phyloP scores from a whole-genome alignment of 2,329 filamentous ascomycete genomes.

The Parasarocladium wereldwijsianum region DNA sequence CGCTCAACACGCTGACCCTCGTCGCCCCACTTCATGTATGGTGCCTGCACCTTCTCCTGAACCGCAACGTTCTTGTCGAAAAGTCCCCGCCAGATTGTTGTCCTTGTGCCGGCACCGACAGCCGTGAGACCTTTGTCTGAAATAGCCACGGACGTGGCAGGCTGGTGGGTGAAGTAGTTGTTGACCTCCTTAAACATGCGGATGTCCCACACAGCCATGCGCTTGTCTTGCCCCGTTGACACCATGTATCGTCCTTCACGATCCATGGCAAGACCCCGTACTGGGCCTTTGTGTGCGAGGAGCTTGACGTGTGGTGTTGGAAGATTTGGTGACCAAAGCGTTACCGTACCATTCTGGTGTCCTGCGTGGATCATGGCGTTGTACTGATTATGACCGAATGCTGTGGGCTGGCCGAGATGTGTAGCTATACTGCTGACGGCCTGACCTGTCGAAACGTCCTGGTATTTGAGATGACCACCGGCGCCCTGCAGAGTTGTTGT shows the following conservation, averaged over 20 bases:
- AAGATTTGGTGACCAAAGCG: slow-evolving; percentile 89
- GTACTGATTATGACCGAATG: slow-evolving; percentile 76
- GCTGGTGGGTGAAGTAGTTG: slow-evolving; percentile 71
- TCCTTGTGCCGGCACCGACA: slow-evolving; percentile 80
- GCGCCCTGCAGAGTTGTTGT: slow-evolving; percentile 40
- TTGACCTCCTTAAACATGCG: slow-evolving; percentile 88
- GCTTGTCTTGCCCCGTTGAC: slow-evolving; percentile 73
- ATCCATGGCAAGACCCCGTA: slow-evolving; percentile 73
- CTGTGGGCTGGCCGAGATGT: slow-evolving; percentile 66
- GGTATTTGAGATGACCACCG: slow-evolving; percentile 79
- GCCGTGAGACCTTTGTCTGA: slow-evolving; percentile 81
- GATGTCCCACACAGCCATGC: slow-evolving; percentile 93
- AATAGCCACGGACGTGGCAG: slow-evolving; percentile 71
- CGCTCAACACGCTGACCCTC: slow-evolving; percentile 70
- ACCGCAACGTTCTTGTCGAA: slow-evolving; percentile 59
- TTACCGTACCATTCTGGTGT: slow-evolving; percentile 89
- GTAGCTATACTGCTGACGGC: slow-evolving; percentile 77
- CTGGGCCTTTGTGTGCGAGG: slow-evolving; percentile 76
- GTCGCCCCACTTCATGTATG: slow-evolving; percentile 88
- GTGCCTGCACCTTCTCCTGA: slow-evolving; percentile 69
- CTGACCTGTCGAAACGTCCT: slow-evolving; percentile 86
- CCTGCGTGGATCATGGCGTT: slow-evolving; percentile 88
- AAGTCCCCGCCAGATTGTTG: slow-evolving; percentile 81
- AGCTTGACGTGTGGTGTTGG: slow-evolving; percentile 80
- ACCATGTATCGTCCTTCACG: slow-evolving; percentile 93